Conservation (phyloP, 768 basidiomycete species). For the Leccinum uliginosum region DNA sequence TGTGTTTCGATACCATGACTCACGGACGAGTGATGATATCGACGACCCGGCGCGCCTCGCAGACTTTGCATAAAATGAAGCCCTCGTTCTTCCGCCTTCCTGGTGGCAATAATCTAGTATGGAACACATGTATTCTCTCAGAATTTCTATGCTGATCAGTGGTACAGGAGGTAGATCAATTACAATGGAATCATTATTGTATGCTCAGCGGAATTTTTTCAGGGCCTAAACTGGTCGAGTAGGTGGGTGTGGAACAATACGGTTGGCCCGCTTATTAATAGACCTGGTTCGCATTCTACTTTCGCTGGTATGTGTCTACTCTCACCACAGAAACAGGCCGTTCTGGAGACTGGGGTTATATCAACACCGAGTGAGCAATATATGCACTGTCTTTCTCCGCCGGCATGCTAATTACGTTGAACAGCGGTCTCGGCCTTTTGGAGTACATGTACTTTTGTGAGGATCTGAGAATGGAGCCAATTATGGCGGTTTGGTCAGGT, state of each 20-base stretch:
- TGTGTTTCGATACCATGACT: neutral
- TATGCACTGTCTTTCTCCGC: neutral
- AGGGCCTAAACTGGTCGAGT: neutral
- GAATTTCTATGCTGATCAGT: slow-evolving; percentile 19
- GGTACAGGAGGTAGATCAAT: slow-evolving; percentile 36
- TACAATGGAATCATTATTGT: neutral
- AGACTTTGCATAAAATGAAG: slow-evolving; percentile 49
- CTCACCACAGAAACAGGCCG: neutral
- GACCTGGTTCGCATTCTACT: neutral
- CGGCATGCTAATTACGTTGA: neutral
- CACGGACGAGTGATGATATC: neutral
- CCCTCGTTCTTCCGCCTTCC: slow-evolving; percentile 63
- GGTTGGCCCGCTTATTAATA: neutral
- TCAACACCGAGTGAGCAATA: slow-evolving; percentile 36
- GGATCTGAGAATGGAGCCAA: slow-evolving; percentile 49
- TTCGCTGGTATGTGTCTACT: neutral
- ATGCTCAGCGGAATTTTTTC: slow-evolving; percentile 3
- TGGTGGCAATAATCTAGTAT: slow-evolving; percentile 59
- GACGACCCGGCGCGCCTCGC: neutral
- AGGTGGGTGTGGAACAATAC: neutral
- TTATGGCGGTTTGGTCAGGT: slow-evolving; percentile 61
- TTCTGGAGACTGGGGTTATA: neutral
- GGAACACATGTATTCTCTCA: slow-evolving; percentile 9
- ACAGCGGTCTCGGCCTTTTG: slow-evolving; percentile 50
- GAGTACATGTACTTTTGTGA: slow-evolving; percentile 56